A percentile compares a stretch with the other conserved stretches of the same genome.
Conservation (phyloP, 2,329 filamentous ascomycete genomes). For the Colletotrichum sp. region DNA sequence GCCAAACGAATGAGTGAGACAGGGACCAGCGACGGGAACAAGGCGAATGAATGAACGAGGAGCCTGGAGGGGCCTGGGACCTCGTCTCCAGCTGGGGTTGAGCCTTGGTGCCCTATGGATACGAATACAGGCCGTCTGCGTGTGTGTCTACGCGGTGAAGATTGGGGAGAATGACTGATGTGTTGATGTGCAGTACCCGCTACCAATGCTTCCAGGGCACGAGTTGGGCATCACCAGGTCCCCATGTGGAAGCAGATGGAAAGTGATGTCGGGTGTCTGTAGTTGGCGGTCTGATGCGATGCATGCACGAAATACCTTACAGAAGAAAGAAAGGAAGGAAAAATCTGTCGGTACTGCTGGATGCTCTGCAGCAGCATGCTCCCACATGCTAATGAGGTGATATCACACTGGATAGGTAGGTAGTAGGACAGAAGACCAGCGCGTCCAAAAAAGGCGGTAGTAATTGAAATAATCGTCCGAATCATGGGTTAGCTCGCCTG, state of each 20-base stretch:
- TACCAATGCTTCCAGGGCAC: not conserved
- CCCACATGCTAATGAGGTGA: not conserved
- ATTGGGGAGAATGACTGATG: not conserved
- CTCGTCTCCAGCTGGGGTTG: not conserved
- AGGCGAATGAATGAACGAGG: not conserved
- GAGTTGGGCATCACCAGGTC: not conserved
- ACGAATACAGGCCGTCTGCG: not conserved
- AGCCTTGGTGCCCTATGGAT: not conserved
- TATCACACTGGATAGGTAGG: not conserved
- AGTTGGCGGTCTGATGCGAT: not conserved
- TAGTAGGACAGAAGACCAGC: not conserved
- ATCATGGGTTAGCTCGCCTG: conserved; percentile 6
- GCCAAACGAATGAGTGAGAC: not conserved
- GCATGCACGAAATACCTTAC: not conserved
- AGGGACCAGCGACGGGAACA: not conserved
- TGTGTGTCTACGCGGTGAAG: not conserved
- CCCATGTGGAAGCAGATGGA: not conserved
- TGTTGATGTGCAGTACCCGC: not conserved
- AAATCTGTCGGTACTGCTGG: not conserved
- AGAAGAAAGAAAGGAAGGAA: not conserved
- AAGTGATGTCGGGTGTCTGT: not conserved
- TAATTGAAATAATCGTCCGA: not conserved
- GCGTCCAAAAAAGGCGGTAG: not conserved
- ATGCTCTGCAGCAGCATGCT: not conserved
- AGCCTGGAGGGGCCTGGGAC: not conserved